These are phyloP conservation scores for Pichia deserticola DNA, from an alignment of 805 yeast genomes.

Conservation along the genomic window DNA sequence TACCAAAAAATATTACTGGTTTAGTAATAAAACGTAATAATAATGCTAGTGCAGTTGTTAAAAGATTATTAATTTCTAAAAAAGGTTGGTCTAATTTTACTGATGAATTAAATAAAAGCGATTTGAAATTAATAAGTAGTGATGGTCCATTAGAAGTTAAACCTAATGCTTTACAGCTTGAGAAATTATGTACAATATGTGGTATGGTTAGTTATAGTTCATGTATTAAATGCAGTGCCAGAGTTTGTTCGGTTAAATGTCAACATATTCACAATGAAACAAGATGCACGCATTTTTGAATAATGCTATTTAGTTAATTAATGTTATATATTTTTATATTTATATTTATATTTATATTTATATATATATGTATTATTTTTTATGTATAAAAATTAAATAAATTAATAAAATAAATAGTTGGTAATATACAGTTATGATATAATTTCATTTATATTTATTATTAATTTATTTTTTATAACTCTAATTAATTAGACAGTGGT, in stretches of 20 bases:
- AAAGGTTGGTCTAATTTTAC: constrained; percentile 34
- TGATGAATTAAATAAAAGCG: constrained; percentile 36
- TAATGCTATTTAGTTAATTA: too few species aligned
- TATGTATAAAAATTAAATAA: background rate
- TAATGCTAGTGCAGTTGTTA: constrained; percentile 28
- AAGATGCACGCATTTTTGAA: constrained; percentile 31
- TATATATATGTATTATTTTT: background rate
- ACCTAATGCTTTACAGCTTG: constrained; percentile 27
- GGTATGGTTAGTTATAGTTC: constrained; percentile 36
- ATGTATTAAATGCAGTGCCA: constrained; percentile 34
- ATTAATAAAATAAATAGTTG: background rate
- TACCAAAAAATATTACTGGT: constrained; percentile 28
- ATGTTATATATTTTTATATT: too few species aligned
- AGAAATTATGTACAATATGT: constrained; percentile 39
- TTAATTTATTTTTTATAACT: background rate
- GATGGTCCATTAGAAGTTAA: constrained; percentile 24
- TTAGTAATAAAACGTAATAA: constrained; percentile 13
- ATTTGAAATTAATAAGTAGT: constrained; percentile 23
- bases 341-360: background rate
- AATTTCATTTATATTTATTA: background rate
- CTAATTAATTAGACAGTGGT: constrained; percentile 42
- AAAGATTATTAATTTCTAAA: constrained; percentile 33
- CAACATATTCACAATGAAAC: constrained; percentile 36
- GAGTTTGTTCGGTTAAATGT: constrained; percentile 38
- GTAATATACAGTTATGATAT: background rate